Evolutionary conservation across 192 early-diverging fungal species (phyloP), one percentile per base, ranked within the genome.

Genomic region (Backusella sp.): DNA sequence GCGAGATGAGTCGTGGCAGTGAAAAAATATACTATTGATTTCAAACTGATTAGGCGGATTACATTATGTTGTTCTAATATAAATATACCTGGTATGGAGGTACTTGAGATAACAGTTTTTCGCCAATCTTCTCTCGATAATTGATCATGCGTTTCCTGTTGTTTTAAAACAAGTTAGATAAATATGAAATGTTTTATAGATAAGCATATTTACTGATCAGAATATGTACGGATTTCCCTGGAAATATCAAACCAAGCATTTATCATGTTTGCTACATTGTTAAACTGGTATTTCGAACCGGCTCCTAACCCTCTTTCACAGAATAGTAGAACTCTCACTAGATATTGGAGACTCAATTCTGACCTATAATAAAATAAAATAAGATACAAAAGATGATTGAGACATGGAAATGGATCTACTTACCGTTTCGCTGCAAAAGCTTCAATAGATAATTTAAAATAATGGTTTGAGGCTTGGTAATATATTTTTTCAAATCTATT

Each of bases 211-310:
- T 15, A 34, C 11, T 36, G 6, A 19, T 49, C 23, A 14, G 49
- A 21, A 6, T 23, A 52, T 8, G 44, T 44, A 44, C 53, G 34
- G 34, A 68, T 15, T 6, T 81, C 78, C 7, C 90, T 94, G n/a
- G 53, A 56, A 75, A 92, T 81, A 41, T 94, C 91, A 12, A 98
- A 80, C 95, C 95, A 98, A 6, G 94, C 79, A 0, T 95, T 97
- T 71, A 98, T 79, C 17, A 98, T 81, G 6, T 93, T 84, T 8
- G 97, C 95, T 74, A 98, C 74, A 6, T 92, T 92, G 76, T 96
- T 91, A 79, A 94, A 96, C 44, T 96, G 88, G 69, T 93, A 97
- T 52, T 90, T 87, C 3, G 91, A 86, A 11, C 97, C 94, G 37
- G 83, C 79, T 35, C 85, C 78, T 12, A 98, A 75, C 0, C 95